Conservation (phyloP, 371 early-diverging fungal species). For the Circinella umbellata region DNA sequence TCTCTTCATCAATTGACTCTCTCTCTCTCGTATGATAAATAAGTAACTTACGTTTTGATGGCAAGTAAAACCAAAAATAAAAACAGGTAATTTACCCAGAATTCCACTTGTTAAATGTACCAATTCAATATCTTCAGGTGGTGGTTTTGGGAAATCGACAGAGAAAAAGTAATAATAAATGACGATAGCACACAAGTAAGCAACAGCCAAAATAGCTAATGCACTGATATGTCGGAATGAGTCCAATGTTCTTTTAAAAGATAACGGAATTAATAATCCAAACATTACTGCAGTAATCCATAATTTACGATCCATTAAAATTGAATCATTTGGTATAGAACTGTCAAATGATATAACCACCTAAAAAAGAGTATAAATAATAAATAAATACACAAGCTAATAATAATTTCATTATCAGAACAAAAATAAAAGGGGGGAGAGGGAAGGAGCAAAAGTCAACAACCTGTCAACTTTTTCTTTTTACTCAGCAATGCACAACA, state of each 20-base stretch:
- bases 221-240: slow-evolving; percentile 94
- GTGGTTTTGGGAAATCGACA: slow-evolving; percentile 44
- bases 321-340: not conserved
- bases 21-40: not conserved
- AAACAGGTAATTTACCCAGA: slow-evolving; percentile 90
- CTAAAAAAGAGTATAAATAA: not conserved
- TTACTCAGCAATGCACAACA: too few species aligned
- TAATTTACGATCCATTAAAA: slow-evolving; percentile 64
- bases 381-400: not conserved
- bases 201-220: slow-evolving; percentile 89
- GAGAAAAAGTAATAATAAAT: slow-evolving; percentile 74
- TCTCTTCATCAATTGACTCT: not conserved
- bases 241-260: slow-evolving; percentile 85
- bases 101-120: slow-evolving; percentile 68
- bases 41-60: slow-evolving; percentile 84
- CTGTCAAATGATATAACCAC: slow-evolving; percentile 6
- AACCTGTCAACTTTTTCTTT: too few species aligned
- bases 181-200: slow-evolving; percentile 88
- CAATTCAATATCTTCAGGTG: slow-evolving; percentile 46
- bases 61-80: slow-evolving; percentile 97
- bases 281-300: slow-evolving; percentile 86
- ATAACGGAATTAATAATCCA: slow-evolving; percentile 71
- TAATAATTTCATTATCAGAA: too few species aligned
- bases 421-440: too few species aligned
- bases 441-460: too few species aligned